Base-by-base conservation (phyloP, 2,329 filamentous ascomycete species). In the Coniochaeta sp. region DNA sequence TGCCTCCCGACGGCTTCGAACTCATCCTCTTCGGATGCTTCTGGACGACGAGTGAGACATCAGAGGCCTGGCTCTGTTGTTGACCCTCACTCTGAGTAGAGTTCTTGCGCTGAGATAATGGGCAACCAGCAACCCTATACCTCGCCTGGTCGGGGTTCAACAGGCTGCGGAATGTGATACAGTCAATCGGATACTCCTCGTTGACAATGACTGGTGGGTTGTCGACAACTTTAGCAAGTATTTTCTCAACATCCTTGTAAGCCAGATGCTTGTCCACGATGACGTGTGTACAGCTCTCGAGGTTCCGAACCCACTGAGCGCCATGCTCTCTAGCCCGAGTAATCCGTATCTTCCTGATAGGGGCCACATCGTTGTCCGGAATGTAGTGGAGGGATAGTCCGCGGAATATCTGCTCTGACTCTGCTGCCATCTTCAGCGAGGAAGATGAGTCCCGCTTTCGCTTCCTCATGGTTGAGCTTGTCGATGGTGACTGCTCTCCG, bases 301-400 rank as follows among this genome's bases (percentile, higher is more conserved):
- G 80, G 1, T 74, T 68, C 49, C 76, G 77, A 26, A 82, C 78
- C 84, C 91, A 94, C 1, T 65, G 70, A 1, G 86, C 92, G 40
- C 92, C 92, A 64, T 84, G 84, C 60, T 90, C 83, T 49, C 82
- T 77, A 0, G 87, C 85, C 64, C 86, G 91, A 27, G 78, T 78
- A 50, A 96, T 95, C 4, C 88, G 83, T 53, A 84, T 67, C 51
- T 80, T 81, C 33, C 91, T 80, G 7, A 79, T 74, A 10, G 79
- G 78, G 28, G 85, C 81, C 46, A 87, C 77, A 56, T 92, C 86
- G 56, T 90, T 82, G 57, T 94, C 87, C 0, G 91, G 92, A 6
- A 95, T 81, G 64, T 94, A 96, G 68, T 82, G 88, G 57, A 90
- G 86, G 0, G 70, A 65, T n/a, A 87, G 65, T 0, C 70, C 76